Percentiles rank a stretch among this genome's conserved stretches.
These are phyloP conservation scores for Heterobasidion annosum DNA, from an alignment of 1,284 basidiomycete species.

Conservation along the genomic window DNA sequence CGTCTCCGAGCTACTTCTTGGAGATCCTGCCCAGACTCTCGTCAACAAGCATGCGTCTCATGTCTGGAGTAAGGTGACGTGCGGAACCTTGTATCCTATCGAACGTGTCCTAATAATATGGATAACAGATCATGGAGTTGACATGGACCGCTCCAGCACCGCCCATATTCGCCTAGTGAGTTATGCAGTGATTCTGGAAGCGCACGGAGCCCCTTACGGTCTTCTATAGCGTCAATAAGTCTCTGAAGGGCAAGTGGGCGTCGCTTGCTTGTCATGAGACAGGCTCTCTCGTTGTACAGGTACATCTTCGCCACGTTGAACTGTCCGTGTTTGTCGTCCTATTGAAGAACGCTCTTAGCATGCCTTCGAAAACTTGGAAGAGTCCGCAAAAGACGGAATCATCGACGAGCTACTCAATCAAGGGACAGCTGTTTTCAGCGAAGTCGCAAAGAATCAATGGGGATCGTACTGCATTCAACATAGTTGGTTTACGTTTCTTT, in stretches of 20 bases:
- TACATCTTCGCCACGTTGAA: constrained; percentile 17
- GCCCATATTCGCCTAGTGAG: constrained; percentile 76
- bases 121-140: constrained; percentile 66
- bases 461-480: constrained; percentile 79
- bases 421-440: constrained; percentile 53
- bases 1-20: constrained; percentile 70
- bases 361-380: constrained; percentile 78
- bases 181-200: constrained; percentile 10
- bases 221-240: constrained; percentile 61
- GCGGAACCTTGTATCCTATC: neutral
- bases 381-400: constrained; percentile 72
- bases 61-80: constrained; percentile 79
- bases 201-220: constrained; percentile 5
- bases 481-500: constrained; percentile 30
- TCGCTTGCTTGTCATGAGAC: constrained; percentile 83
- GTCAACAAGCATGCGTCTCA: constrained; percentile 83
- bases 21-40: constrained; percentile 73
- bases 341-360: constrained; percentile 38
- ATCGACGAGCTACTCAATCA: constrained; percentile 71
- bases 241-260: constrained; percentile 78
- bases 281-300: constrained; percentile 76
- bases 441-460: constrained; percentile 81
- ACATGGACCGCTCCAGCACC: constrained; percentile 76
- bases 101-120: neutral
- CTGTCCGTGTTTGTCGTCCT: constrained; percentile 3